These are phyloP conservation scores for Teunomyces aglyptinius DNA, from an alignment of 805 yeast species.

Conservation along the genomic window DNA sequence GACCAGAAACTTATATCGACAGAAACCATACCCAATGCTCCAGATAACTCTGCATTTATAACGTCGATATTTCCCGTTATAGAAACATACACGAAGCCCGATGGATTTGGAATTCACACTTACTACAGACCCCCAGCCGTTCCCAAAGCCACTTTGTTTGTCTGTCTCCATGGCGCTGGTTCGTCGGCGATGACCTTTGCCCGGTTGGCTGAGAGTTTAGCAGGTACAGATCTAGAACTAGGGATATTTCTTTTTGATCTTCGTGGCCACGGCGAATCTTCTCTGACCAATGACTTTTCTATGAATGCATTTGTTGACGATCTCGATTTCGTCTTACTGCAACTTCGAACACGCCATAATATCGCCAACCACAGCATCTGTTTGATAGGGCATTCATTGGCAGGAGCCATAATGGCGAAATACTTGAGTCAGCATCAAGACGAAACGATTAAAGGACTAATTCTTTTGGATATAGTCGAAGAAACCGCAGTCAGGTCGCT, in stretches of 20 bases:
- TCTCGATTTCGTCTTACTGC: slow-evolving; percentile 45
- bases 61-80: slow-evolving; percentile 14
- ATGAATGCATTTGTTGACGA: slow-evolving; percentile 59
- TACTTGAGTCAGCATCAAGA: slow-evolving; percentile 29
- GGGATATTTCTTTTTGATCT: slow-evolving; percentile 76
- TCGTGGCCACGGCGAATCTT: slow-evolving; percentile 74
- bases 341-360: slow-evolving; percentile 10
- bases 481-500: slow-evolving; percentile 82
- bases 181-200: slow-evolving; percentile 82
- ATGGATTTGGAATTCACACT: slow-evolving; percentile 31
- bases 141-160: slow-evolving; percentile 51
- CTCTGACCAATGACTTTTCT: slow-evolving; percentile 29
- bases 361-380: slow-evolving; percentile 38
- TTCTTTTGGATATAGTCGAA: slow-evolving; percentile 89
- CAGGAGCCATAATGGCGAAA: slow-evolving; percentile 78
- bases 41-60: not conserved
- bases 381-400: slow-evolving; percentile 86
- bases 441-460: slow-evolving; percentile 57
- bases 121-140: slow-evolving; percentile 55
- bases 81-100: slow-evolving; percentile 16
- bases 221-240: slow-evolving; percentile 22
- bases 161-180: slow-evolving; percentile 95
- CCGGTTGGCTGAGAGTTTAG: slow-evolving; percentile 39
- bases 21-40: not conserved
- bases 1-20: not conserved